Conservation (phyloP, 352 stramenopile species). For the Phytopythium chamaehyphon region DNA sequence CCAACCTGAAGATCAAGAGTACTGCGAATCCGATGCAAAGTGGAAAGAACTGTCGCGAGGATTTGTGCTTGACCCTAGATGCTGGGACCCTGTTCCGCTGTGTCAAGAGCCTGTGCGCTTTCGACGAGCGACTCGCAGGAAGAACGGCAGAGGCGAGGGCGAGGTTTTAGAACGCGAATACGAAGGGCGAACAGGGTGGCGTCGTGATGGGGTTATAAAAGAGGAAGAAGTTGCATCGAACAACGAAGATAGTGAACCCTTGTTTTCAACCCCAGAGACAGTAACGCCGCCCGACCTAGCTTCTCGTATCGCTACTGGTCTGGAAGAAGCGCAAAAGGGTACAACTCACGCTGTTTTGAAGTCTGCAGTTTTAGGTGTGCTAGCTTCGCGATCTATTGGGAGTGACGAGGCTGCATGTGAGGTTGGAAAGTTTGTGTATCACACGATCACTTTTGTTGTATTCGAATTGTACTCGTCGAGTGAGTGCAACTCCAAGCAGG, state of each 20-base stretch:
- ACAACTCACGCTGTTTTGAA: slow-evolving; percentile 41
- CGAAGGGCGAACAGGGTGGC: slow-evolving; percentile 34
- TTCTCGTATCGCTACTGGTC: slow-evolving; percentile 21
- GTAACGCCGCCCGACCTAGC: slow-evolving; percentile 24
- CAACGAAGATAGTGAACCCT: slow-evolving; percentile 18
- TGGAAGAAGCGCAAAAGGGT: slow-evolving; percentile 14
- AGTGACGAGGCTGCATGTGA: background rate
- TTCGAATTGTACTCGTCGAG: background rate
- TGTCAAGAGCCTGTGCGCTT: slow-evolving; percentile 50
- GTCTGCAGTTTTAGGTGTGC: slow-evolving; percentile 26
- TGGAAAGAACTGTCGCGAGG: slow-evolving; percentile 61
- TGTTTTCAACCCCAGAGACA: slow-evolving; percentile 24
- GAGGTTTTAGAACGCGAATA: slow-evolving; percentile 36
- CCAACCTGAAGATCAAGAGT: slow-evolving; percentile 6
- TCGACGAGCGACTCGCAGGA: slow-evolving; percentile 26
- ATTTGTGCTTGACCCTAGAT: slow-evolving; percentile 53
- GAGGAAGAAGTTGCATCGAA: slow-evolving; percentile 17
- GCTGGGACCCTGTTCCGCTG: slow-evolving; percentile 51
- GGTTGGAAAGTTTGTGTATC: slow-evolving; percentile 10
- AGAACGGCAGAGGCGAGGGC: slow-evolving; percentile 1
- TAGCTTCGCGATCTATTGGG: slow-evolving; percentile 12
- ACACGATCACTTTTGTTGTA: slow-evolving; percentile 14
- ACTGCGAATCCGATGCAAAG: background rate
- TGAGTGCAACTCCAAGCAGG: slow-evolving; percentile 24
- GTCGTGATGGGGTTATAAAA: slow-evolving; percentile 47